Base-by-base conservation (phyloP, 345 rosid genomes). In the Heritiera littoralis region DNA sequence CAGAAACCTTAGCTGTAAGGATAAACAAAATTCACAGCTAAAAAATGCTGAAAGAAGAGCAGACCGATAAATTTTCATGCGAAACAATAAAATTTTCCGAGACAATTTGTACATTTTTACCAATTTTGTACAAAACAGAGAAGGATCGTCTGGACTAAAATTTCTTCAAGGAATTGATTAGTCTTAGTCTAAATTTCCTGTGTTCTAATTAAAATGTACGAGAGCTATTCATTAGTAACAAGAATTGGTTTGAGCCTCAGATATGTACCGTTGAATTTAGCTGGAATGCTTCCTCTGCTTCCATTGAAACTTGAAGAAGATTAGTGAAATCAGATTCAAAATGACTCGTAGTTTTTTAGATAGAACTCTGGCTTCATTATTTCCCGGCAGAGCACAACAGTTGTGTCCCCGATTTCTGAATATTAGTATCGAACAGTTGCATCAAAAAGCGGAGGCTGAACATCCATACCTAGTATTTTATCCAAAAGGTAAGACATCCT, bases 221-320 rank as follows among this genome's bases (percentile, higher is more conserved):
- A 38, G 38, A 55, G 52, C 17, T 11, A 14, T 72, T 72, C 30
- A 73, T 73, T 18, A 55, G 67, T 12, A 41, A 74, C 20, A 59
- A 58, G 20, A 75, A 61, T 45, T 46, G 78, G 70, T 61, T 61
- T 82, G 77, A 80, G 80, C 81, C 83, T 81, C 82, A 30, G 66
- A 71, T 75, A 81, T 83, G 76, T 81, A 87, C 87, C 80, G 76
- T 80, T 80, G 65, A 74, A 48, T 61, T 81, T 78, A 76, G 76
- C 69, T 66, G 72, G 59, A 66, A 30, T 18, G 32, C 32, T 55
- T 58, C 70, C 81, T 41, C 74, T 58, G 65, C 77, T 78, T 46
- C 66, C 65, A 32, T 13, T 49, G 68, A 83, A 73, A 82, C 83
- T 83, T 79, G 86, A 23, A 61, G 32, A 1, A 13, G 15, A 45